Conservation (phyloP, 768 basidiomycete species). For the Suillus fuscotomentosus region DNA sequence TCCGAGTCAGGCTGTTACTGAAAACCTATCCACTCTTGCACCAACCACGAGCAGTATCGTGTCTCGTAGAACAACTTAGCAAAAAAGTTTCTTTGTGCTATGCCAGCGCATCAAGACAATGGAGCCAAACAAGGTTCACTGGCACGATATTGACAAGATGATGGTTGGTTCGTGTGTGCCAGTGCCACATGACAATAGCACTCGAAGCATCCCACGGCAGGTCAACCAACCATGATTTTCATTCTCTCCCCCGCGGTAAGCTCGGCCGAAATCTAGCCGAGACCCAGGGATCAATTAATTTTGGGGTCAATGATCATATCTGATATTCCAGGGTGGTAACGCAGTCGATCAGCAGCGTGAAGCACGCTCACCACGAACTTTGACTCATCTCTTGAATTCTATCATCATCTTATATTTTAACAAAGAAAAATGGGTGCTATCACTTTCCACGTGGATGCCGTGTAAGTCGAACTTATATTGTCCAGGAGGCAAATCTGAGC, state of each 20-base stretch:
- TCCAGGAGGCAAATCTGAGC: not conserved
- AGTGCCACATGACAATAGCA: not conserved
- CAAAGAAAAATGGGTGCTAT: constrained; percentile 25
- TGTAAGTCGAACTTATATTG: constrained; percentile 26
- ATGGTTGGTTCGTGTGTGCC: not conserved
- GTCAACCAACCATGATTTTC: not conserved
- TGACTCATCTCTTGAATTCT: constrained; percentile 21
- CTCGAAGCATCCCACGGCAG: not conserved
- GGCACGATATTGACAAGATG: not conserved
- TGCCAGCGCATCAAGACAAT: not conserved
- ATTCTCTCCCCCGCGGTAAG: not conserved
- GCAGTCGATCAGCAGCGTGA: not conserved
- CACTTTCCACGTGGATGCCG: constrained; percentile 38
- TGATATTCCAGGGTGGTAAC: not conserved
- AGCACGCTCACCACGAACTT: not conserved
- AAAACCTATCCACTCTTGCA: not conserved
- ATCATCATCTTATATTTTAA: not conserved
- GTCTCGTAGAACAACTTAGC: not conserved
- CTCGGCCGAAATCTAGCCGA: not conserved
- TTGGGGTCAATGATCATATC: not conserved
- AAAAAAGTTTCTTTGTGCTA: not conserved
- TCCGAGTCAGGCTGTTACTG: not conserved
- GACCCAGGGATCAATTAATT: not conserved
- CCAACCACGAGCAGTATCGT: not conserved
- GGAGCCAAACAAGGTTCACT: not conserved